Conservation (phyloP, 2,329 filamentous ascomycete genomes). For the Beauveria pseudobassiana region DNA sequence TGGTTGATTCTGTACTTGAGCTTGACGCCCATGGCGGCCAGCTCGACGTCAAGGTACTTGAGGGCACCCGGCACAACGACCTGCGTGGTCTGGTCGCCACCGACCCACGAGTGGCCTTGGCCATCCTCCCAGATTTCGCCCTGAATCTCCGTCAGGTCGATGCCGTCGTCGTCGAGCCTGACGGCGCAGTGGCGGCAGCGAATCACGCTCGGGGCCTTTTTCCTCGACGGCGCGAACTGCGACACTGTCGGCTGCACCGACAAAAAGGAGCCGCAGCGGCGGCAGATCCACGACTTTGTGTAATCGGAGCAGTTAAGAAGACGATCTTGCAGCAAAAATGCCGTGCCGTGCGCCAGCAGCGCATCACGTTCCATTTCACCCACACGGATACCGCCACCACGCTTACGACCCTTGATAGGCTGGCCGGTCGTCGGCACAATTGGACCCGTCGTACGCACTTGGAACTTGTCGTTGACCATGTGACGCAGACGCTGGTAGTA, state of each 20-base stretch:
- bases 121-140: conserved; percentile 91
- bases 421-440: conserved; percentile 87
- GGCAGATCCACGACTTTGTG: conserved; percentile 81
- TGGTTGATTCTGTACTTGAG: conserved; percentile 68
- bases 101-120: conserved; percentile 72
- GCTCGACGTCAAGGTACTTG: conserved; percentile 87
- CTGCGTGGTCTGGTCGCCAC: conserved; percentile 83
- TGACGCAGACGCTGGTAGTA: conserved; percentile 97
- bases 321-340: conserved; percentile 89
- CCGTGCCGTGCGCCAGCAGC: conserved; percentile 87
- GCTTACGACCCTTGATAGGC: conserved; percentile 92
- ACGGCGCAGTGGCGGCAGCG: conserved; percentile 73
- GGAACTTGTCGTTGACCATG: conserved; percentile 99
- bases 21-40: conserved; percentile 93
- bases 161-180: conserved; percentile 48
- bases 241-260: conserved; percentile 75
- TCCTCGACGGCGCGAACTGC: conserved; percentile 52
- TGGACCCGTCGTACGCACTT: conserved; percentile 91
- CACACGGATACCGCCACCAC: conserved; percentile 96
- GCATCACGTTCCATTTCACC: conserved; percentile 99
- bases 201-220: conserved; percentile 60
- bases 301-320: conserved; percentile 97
- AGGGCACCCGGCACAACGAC: conserved; percentile 90
- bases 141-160: conserved; percentile 48
- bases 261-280: conserved; percentile 81